Evolutionary conservation across 768 basidiomycete genomes (phyloP), one percentile per base, ranked within the genome.

Genomic region (Xerocomus potaroensis): DNA sequence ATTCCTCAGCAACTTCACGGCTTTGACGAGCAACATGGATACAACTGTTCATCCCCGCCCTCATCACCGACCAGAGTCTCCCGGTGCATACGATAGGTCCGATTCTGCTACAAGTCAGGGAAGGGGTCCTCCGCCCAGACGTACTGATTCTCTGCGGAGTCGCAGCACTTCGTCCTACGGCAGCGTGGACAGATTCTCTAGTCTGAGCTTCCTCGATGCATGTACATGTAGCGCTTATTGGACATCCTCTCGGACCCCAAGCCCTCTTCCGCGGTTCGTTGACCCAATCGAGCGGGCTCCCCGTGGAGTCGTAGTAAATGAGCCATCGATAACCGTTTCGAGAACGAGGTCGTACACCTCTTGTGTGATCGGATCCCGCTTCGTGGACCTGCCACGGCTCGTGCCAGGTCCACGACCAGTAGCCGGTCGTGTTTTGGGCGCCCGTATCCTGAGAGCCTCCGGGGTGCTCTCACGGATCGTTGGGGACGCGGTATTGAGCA

Each of bases 401-500:
- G n/a, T n/a, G n/a, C n/a, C n/a, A n/a, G n/a, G n/a, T n/a, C n/a
- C n/a, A n/a, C n/a, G n/a, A 4, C 11, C 57, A 21, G 11, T 33
- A 33, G 14, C 54, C 56, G 0, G 33, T 72, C 10, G 18, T 55
- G 2, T 3, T 67, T 68, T 22, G 74, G 79, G 41, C 81, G 81
- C 0, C 77, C 77, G 1, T 81, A 77, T 58, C 15, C 54, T 8
- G 48, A 62, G 1, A 53, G 64, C 24, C 53, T 67, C 3, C 32
- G 54, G n/a, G n/a, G n/a, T n/a, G n/a, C n/a, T n/a, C n/a, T n/a
- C n/a, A n/a, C n/a, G n/a, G n/a, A n/a, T n/a, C n/a, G n/a, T n/a
- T n/a, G n/a, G n/a, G n/a, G n/a, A n/a, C n/a, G n/a, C n/a, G n/a
- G n/a, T n/a, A n/a, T n/a, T n/a, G n/a, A n/a, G n/a, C n/a, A n/a